Evolutionary conservation across 768 basidiomycete species (phyloP), one percentile per base, ranked within the genome.

Genomic region (Russula sp.): DNA sequence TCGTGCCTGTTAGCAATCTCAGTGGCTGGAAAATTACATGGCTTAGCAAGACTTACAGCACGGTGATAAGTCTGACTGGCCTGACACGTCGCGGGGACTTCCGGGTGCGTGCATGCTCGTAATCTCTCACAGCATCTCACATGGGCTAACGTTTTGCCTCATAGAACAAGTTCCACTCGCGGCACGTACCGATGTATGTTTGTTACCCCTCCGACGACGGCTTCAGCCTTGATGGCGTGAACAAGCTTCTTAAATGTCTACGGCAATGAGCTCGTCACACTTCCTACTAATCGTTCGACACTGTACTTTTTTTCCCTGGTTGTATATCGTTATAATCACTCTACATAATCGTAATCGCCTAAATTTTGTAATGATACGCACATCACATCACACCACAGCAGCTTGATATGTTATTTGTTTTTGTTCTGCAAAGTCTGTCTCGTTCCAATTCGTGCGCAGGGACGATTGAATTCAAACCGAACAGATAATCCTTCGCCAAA

Each of bases 191-290:
- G 3, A 79, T 80, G 76, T 82, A 80, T 63, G 76, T 81, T 7
- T 81, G 79, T 68, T 81, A 79, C 62, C 79, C 80, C 5, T 56
- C 67, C 5, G 72, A 75, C 4, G 75, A 82, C 10, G 78, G 75
- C 2, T 80, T 81, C 58, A 78, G 78, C 16, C 61, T 79, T 7
- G 77, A 81, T 41, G 77, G 77, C 7, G 75, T 78, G 47, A 76
- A 78, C 46, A 72, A 74, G 11, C 58, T 81, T 34, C 67, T 80
- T 62, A 79, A 76, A 63, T 57, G 47, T 45, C 38, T 66, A 53
- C 66, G 66, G 22, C 66, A 66, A 42, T 66, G 22, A 64, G 42
- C 35, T 29, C 25, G 3, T 29, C 25, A 29, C 25, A 29, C 25
- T 29, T 3, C 25, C 25, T 29, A 3, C 25, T 29, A 1, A 29